Percentiles rank a stretch among this genome's conserved stretches.
These are phyloP conservation scores for Yamadazyma atmosphaerica DNA, from an alignment of 1,139 yeast genomes.

Conservation along the genomic window DNA sequence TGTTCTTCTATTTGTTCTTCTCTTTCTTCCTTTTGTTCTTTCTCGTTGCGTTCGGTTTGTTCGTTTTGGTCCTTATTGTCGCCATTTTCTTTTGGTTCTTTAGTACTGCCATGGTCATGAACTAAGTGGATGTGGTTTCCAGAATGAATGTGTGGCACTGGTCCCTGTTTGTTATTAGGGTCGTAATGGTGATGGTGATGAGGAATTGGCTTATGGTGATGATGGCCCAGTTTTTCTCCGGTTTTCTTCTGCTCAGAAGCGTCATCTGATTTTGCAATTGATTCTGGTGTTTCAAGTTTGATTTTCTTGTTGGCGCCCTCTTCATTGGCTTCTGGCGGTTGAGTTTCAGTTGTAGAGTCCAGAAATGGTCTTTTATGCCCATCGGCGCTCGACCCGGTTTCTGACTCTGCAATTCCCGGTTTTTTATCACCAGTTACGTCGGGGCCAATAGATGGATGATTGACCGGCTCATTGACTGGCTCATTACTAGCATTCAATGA, in stretches of 20 bases:
- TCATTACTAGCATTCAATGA: neutral
- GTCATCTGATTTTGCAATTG: no score
- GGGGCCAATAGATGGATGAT: no score
- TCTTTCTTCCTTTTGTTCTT: no score
- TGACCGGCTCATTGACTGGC: no score
- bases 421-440: no score
- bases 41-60: conserved; percentile 1
- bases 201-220: conserved; percentile 22
- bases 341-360: neutral
- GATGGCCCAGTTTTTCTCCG: conserved; percentile 16
- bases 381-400: no score
- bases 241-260: no score
- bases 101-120: neutral
- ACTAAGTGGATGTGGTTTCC: conserved; percentile 15
- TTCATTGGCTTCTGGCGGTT: neutral
- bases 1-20: no score
- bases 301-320: neutral
- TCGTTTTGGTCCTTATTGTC: no score
- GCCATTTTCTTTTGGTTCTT: no score
- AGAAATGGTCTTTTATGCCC: neutral
- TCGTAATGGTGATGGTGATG: conserved; percentile 23
- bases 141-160: conserved; percentile 15
- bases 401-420: no score
- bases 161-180: conserved; percentile 4
- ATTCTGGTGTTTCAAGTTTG: neutral